Evolutionary conservation across 495 filamentous ascomycete species (phyloP), one percentile per base, ranked within the genome.

Genomic region (Tricharina praecox): DNA sequence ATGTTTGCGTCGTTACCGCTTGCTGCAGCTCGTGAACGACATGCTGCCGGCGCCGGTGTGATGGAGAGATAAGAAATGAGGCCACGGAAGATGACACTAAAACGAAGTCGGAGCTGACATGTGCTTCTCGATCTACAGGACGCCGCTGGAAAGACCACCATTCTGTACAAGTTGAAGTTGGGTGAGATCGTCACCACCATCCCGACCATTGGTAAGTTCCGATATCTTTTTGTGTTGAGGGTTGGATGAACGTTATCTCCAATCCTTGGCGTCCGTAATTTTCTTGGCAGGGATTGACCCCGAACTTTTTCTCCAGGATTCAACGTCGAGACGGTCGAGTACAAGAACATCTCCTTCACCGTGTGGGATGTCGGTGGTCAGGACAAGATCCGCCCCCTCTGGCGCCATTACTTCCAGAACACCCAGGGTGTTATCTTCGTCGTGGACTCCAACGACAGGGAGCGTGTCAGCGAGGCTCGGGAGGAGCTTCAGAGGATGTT

Each of bases 381-480:
- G 75, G 90, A 99, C 75, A 99, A 99, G 82, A 99, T 99, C 67
- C 79, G 90, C 67, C 90, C 90, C 62, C 72, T 99, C 63, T 99
- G 90, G 90, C 81, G 90, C 71, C 90, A 99, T 73, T 99, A 99
- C 69, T 99, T 94, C 82, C 90, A 99, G 74, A 99, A 99, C 72
- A 99, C 90, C 54, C 90, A 99, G 71, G 90, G 90, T 68, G 96
- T 99, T 72, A 99, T 99, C 71, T 99, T 99, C 75, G 90, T 99
- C 52, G 92, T 99, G 60, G 90, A 99, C 69, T 93, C 85, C 78
- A 99, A 99, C 67, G 90, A 99, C 77, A 86, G 90, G 58, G 90
- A 99, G 67, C 90, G 90, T 92, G 77, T 99, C 54, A 82, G 86
- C 64, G 90, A 99, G 77, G 90, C 90, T 56, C 84, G 92, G 37